Base-by-base conservation (phyloP, 139 green algal species). In the Zygnema cylindricum region DNA sequence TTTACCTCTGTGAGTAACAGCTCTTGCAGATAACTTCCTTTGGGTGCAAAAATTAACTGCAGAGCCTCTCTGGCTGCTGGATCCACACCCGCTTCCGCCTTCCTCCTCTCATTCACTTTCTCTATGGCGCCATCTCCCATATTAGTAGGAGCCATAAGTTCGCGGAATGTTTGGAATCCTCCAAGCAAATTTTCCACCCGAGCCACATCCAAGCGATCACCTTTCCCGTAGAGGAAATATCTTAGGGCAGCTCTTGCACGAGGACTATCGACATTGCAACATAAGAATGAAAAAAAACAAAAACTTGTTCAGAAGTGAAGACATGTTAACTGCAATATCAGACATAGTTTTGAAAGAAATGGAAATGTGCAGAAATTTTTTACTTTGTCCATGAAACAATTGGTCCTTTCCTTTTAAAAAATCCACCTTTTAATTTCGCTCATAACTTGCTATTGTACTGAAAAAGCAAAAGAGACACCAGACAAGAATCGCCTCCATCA, bases 171-270 rank as follows among this genome's bases (percentile, higher is more conserved):
- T 39, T 90, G 86, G 36, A 91, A 83, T 39, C 85, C 85, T n/a
- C 30, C 69, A 33, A 85, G 55, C 32, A 92, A 30, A n/a, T 87
- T 42, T 73, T 91, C 76, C 2, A 92, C 54, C 1, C 89, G 57
- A 11, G 78, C 76, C 75, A 92, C 89, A 41, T 91, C 30, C 33
- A 92, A 57, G 38, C 71, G 33, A 16, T 91, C 76, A 2, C 30
- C 33, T 16, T 33, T 43, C 22, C 86, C 88, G 88, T 94, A 94
- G 3, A 94, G 54, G 43, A 93, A 92, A 84, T 87, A 88, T 55
- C 81, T 57, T 35, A 94, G 81, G 32, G 90, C 92, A 21, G 33
- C 76, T 21, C 86, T 55, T 40, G 91, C 87, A 2, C 89, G 76
- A 54, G 92, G 92, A 1, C 86, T 91, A 38, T 16, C 3, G 38